These are phyloP conservation scores for Trichoderma pleuroti DNA, from an alignment of 2,329 filamentous ascomycete genomes.

Conservation along the genomic window DNA sequence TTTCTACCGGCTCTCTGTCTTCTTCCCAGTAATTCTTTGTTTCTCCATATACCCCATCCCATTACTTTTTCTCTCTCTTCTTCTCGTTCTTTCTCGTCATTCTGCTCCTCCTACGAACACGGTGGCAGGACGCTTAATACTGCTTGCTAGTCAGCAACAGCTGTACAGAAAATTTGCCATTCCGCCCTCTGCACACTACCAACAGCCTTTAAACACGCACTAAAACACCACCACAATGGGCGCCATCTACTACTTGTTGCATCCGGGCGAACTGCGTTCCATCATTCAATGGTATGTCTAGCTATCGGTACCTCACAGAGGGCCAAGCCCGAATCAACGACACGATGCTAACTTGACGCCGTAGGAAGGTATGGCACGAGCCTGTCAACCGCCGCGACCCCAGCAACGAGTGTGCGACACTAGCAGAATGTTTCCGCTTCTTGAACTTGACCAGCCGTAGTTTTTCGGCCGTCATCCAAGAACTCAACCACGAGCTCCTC, in stretches of 20 bases:
- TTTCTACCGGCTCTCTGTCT: slow-evolving; percentile 4
- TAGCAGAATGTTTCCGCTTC: slow-evolving; percentile 81
- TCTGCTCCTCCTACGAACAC: neutral
- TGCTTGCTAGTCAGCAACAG: neutral
- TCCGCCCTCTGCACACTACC: neutral
- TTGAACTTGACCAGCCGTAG: slow-evolving; percentile 87
- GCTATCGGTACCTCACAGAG: slow-evolving; percentile 22
- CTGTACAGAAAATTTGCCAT: slow-evolving; percentile 5
- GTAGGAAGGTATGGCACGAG: slow-evolving; percentile 94
- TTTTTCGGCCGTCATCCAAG: slow-evolving; percentile 89
- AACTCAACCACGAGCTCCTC: slow-evolving; percentile 90
- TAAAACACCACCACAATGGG: slow-evolving; percentile 48
- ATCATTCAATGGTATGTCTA: slow-evolving; percentile 80
- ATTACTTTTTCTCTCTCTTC: neutral
- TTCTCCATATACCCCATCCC: neutral
- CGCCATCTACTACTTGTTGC: slow-evolving; percentile 67
- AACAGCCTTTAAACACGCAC: neutral
- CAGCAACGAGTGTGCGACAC: slow-evolving; percentile 67
- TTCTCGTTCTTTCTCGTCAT: neutral
- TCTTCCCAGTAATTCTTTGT: slow-evolving; percentile 2
- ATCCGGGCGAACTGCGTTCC: slow-evolving; percentile 73
- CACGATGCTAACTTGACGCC: slow-evolving; percentile 23
- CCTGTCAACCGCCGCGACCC: slow-evolving; percentile 81
- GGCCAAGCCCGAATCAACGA: neutral
- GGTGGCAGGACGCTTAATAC: neutral